Evolutionary conservation across 148 eudicot species (phyloP).

Genomic region (Silene latifolia): DNA sequence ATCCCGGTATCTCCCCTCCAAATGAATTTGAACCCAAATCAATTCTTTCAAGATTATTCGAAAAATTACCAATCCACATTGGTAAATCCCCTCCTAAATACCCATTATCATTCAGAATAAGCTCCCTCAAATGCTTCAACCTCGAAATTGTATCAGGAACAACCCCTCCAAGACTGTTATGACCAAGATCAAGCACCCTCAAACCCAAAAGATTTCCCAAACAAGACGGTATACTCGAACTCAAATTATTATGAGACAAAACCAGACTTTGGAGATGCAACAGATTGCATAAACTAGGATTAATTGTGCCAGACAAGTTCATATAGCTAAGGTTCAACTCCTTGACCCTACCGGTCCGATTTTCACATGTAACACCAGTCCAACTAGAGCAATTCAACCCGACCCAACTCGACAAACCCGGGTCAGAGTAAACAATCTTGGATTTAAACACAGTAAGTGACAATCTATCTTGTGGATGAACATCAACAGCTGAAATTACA

Average conservation of each 20-base stretch:
- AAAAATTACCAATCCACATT: constrained; percentile 66
- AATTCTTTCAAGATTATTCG: constrained; percentile 41
- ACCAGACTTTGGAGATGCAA: constrained; percentile 52
- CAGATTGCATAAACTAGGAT: constrained; percentile 59
- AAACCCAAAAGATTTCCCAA: constrained; percentile 46
- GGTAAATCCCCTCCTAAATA: constrained; percentile 53
- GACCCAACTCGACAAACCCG: constrained; percentile 54
- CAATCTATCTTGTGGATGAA: constrained; percentile 52
- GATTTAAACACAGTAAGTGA: constrained; percentile 59
- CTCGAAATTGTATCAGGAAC: constrained; percentile 42
- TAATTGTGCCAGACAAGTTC: constrained; percentile 59
- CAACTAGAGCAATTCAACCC: constrained; percentile 51
- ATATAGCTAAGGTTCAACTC: constrained; percentile 53
- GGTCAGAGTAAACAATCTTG: constrained; percentile 44
- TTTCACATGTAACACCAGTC: constrained; percentile 47
- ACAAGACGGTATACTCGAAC: constrained; percentile 50
- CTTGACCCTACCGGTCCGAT: constrained; percentile 52
- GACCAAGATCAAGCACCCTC: constrained; percentile 49
- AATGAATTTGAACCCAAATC: constrained; percentile 61
- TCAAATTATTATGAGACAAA: constrained; percentile 58
- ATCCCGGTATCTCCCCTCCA: constrained; percentile 59
- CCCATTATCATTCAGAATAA: constrained; percentile 42
- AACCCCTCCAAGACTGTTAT: constrained; percentile 51
- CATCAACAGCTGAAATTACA: constrained; percentile 32
- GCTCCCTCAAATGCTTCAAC: constrained; percentile 42